Evolutionary conservation across 2,329 filamentous ascomycete species (phyloP), one percentile per base, ranked within the genome.

Genomic region (Neonectria hederae): DNA sequence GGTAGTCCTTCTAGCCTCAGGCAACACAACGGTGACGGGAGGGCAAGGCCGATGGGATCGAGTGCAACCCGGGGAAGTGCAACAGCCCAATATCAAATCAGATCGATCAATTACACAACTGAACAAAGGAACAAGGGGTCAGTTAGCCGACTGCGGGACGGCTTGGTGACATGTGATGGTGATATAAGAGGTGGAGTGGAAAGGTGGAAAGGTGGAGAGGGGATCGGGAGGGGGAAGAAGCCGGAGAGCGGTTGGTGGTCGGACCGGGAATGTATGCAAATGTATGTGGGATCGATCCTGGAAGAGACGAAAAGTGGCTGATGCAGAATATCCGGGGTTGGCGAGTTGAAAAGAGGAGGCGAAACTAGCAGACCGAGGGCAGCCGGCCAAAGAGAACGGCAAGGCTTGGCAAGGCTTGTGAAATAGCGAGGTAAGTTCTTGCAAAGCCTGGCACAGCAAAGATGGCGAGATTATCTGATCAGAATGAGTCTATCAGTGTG

Each of bases 121-220:
- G 26, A 38, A 52, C 11, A 21, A 22, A 30, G 30, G 40, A 54
- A 54, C 14, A 32, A 10, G 21, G 48, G 30, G 28, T 22, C n/a
- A 63, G 46, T 35, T 32, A 63, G 24, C 51, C 54, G 60, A 54
- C 54, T 42, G 60, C 24, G 54, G 61, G 53, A 54, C 38, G 60
- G 48, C 22, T 56, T 56, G 51, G 60, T 62, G 65, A 62, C 71
- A 72, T 73, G 71, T 73, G 71, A 73, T 60, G 58, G 35, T 24
- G 54, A 62, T 49, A 70, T 49, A 70, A 66, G 63, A 48, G 55
- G 54, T 58, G 51, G 61, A 59, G 60, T 35, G 61, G 45, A 32
- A 51, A 43, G 48, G 54, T 57, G 40, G 60, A 58, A 19, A 35
- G 48, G 51, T 48, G 42, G 55, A 54, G 48, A 53, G 46, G 35